phyloP scores from a whole-genome alignment of 2,329 filamentous ascomycete species.

The Exophiala phaeomuriformis region DNA sequence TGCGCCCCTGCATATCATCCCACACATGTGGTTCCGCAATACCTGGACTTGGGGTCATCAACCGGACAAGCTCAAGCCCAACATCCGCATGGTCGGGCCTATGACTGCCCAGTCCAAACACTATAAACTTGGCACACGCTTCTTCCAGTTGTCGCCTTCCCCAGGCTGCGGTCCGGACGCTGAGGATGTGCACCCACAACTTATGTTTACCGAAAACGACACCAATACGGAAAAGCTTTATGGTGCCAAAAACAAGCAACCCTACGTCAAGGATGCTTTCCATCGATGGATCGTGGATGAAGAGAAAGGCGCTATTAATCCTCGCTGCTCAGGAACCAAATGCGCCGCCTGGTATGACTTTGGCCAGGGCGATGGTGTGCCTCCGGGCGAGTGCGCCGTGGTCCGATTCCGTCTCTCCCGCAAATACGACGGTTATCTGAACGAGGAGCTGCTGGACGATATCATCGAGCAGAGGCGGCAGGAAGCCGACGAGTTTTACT shows the following conservation, averaged over 20 bases:
- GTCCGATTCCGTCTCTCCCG: slow-evolving; percentile 84
- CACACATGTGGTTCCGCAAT: slow-evolving; percentile 94
- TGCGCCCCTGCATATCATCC: slow-evolving; percentile 85
- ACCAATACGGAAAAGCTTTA: slow-evolving; percentile 78
- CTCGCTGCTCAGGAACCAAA: slow-evolving; percentile 73
- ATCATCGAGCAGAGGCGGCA: slow-evolving; percentile 75
- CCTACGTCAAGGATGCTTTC: slow-evolving; percentile 92
- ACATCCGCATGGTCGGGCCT: slow-evolving; percentile 59
- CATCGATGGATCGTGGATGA: slow-evolving; percentile 78
- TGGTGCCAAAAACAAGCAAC: slow-evolving; percentile 66
- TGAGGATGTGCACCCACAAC: slow-evolving; percentile 73
- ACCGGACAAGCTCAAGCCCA: slow-evolving; percentile 66
- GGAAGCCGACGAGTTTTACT: slow-evolving; percentile 97
- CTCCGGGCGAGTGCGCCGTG: slow-evolving; percentile 86
- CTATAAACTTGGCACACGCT: slow-evolving; percentile 71
- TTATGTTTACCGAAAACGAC: slow-evolving; percentile 94
- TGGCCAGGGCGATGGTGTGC: slow-evolving; percentile 79
- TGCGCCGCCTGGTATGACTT: slow-evolving; percentile 87
- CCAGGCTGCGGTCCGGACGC: slow-evolving; percentile 72
- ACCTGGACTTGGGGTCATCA: slow-evolving; percentile 94
- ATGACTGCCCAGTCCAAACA: slow-evolving; percentile 71
- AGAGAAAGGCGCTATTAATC: slow-evolving; percentile 75
- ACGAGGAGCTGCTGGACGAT: slow-evolving; percentile 89
- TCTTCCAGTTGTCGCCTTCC: slow-evolving; percentile 78
- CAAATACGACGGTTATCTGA: slow-evolving; percentile 67